A percentile compares a stretch with the other conserved stretches of the same genome.
phyloP scores from a whole-genome alignment of 2,329 filamentous ascomycete species.

The Aspergillus alliaceus region DNA sequence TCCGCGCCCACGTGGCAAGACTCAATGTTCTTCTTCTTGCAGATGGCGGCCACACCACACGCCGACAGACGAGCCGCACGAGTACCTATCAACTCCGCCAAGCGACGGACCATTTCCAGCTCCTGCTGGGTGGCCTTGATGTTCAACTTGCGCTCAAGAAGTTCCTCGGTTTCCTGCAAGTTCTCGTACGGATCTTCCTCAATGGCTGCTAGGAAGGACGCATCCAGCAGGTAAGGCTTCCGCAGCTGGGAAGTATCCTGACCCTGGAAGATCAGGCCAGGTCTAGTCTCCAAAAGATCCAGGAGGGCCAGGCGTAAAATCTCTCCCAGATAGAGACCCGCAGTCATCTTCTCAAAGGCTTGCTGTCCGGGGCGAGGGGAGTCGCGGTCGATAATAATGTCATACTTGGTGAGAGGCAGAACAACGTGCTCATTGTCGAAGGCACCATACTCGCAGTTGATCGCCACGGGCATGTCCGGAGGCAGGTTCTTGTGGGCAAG shows the following conservation, averaged over 20 bases:
- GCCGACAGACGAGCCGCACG: conserved; percentile 89
- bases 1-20: conserved; percentile 94
- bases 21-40: conserved; percentile 90
- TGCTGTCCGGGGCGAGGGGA: conserved; percentile 93
- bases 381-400: conserved; percentile 82
- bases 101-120: conserved; percentile 82
- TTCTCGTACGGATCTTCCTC: conserved; percentile 98
- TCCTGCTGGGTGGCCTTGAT: conserved; percentile 73
- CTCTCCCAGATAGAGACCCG: conserved; percentile 89
- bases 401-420: conserved; percentile 81
- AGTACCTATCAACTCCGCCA: conserved; percentile 92
- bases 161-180: conserved; percentile 80
- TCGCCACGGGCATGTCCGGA: conserved; percentile 80
- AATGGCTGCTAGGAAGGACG: conserved; percentile 88
- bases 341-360: conserved; percentile 97
- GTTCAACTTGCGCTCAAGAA: conserved; percentile 74
- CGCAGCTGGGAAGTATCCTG: conserved; percentile 80
- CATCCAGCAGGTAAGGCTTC: conserved; percentile 85
- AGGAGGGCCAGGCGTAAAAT: conserved; percentile 86
- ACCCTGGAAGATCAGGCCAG: conserved; percentile 73
- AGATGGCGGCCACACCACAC: conserved; percentile 93
- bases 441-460: conserved; percentile 97
- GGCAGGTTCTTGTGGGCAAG: conserved; percentile 87
- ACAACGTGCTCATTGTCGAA: conserved; percentile 94
- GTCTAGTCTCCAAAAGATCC: conserved; percentile 78